Evolutionary conservation across 306 rosid species (phyloP), one percentile per base, ranked within the genome.

Genomic region (Prosopis cineraria): DNA sequence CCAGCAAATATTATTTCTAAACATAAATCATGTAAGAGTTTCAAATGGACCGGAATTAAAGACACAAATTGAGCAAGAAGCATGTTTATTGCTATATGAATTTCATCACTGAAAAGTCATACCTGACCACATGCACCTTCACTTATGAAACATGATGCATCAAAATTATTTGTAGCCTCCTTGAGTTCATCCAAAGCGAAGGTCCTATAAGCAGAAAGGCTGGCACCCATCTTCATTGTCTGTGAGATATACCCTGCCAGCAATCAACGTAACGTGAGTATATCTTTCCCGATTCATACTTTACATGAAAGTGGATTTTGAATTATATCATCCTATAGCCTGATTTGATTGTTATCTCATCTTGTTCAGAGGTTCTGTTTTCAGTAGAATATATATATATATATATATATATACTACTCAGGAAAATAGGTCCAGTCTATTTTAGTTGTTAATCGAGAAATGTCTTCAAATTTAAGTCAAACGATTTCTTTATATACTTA

Each of bases 201-300:
- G 19, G 93, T 93, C 89, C 93, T 87, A 76, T 95, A 93, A 76
- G 98, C 84, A 80, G 97, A 93, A 87, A 92, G 85, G 65, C 91
- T 77, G 47, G 97, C 78, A 60, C 98, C 99, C 87, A 93, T 81
- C 88, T 91, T 95, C 99, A 87, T 95, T 70, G 98, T 95, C 73
- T 88, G 87, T 5, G 99, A 92, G 76, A 95, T 95, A 82, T 82
- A 87, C 74, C 93, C 99, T 95, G 91, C 77, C 31, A 44, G 41
- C 29, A 43, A 74, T 50, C 44, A 73, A 45, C 34, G 59, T 53
- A 41, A 41, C 24, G 16, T 43, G 17, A 78, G 65, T 39, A 74
- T 40, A 6, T 60, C 13, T 50, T 44, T 22, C 19, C 3, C 33
- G 72, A 1, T 39, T 64, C 34, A 64, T 48, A 70, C 44, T 31